A percentile compares a stretch with the other conserved stretches of the same genome.
These are phyloP conservation scores for Rosa rugosa DNA, from an alignment of 306 rosid species.

Conservation along the genomic window DNA sequence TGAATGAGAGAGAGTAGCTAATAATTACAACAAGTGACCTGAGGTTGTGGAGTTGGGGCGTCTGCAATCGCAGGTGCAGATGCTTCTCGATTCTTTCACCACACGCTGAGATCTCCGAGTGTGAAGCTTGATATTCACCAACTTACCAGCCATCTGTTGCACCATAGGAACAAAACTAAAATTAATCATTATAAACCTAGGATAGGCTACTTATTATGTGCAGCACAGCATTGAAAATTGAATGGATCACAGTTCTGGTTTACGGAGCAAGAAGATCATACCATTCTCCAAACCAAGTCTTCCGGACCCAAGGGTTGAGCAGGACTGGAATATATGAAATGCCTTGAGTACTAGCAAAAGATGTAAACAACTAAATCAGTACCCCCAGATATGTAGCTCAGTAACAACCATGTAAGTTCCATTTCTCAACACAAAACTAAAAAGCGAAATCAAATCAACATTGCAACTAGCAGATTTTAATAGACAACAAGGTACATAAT, in stretches of 20 bases:
- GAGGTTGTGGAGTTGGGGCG: conserved; percentile 45
- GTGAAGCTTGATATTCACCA: conserved; percentile 84
- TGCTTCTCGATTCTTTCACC: conserved; percentile 77
- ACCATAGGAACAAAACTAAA: neutral
- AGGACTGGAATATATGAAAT: conserved; percentile 83
- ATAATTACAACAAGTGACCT: conserved; percentile 22
- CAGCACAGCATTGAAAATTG: neutral
- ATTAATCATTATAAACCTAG: neutral
- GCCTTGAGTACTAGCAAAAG: conserved; percentile 69
- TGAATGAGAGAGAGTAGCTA: neutral
- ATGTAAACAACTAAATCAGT: conserved; percentile 9
- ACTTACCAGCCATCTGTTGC: conserved; percentile 83
- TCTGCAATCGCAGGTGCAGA: conserved; percentile 79
- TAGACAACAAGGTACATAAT: neutral
- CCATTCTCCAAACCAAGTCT: conserved; percentile 98
- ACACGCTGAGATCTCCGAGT: conserved; percentile 79
- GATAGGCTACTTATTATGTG: neutral
- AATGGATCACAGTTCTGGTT: neutral
- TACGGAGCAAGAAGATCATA: conserved; percentile 33
- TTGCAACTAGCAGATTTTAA: neutral
- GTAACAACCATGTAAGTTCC: neutral
- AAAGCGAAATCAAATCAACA: neutral
- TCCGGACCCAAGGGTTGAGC: conserved; percentile 96
- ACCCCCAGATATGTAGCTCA: conserved; percentile 9
- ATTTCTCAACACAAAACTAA: neutral